Base-by-base conservation (phyloP, 2,329 filamentous ascomycete species). In the Gaeumannomyces tritici region DNA sequence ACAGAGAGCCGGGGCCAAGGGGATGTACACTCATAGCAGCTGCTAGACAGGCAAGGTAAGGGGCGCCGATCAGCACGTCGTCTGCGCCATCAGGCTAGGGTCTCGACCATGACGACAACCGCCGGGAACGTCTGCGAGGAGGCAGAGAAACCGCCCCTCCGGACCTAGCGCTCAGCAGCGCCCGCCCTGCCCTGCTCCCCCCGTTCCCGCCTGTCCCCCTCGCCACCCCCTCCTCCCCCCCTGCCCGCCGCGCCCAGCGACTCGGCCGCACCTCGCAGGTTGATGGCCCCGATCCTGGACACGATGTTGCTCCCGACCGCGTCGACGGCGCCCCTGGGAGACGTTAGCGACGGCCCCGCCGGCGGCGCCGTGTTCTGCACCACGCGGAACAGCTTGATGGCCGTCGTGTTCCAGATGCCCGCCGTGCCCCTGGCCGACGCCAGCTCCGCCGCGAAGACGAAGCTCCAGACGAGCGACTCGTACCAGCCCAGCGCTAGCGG, bases 401-500 rank as follows among this genome's bases (percentile, higher is more conserved):
- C 80, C 1, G 95, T 98, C 47, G 91, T 90, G 70, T 93, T 97
- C 93, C 95, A 99, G 1, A 97, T 87, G 9, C 95, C 93, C 35
- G 93, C 90, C 2, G 90, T 93, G 33, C 93, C 93, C 71, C 89
- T 93, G 0, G 89, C 85, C 31, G 93, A 85, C 63, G 92, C 86
- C 87, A 96, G 91, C 76, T 99, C 95, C 69, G 87, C 88, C 31
- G 89, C 87, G 73, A 97, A 98, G 61, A 97, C 86, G 68, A 97
- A 90, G 21, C 91, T 88, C 95, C 95, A 99, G 12, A 99, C 80
- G 15, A 98, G 80, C 6, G 91, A 93, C 74, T 97, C 91, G 73
- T 98, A 97, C 95, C 95, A 98, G 59, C 93, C 93, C 60, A 98
- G 80, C 0, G 91, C 89, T 42, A 96, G 79, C 0, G 90, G 88